Evolutionary conservation across 2,329 filamentous ascomycete species (phyloP), one percentile per base, ranked within the genome.

Genomic region (Diaporthe sp.): DNA sequence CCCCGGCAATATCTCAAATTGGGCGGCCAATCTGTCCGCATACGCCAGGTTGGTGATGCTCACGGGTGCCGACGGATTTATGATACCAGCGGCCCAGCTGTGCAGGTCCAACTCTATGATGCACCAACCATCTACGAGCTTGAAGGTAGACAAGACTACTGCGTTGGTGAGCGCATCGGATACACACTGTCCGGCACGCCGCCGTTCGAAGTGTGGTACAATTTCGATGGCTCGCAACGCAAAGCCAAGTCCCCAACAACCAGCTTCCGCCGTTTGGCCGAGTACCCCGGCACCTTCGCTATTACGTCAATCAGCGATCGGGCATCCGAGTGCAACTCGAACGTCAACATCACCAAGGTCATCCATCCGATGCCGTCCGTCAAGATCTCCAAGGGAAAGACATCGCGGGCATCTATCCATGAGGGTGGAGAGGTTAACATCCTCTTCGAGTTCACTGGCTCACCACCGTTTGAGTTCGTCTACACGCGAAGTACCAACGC

Each of bases 401-500:
- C 94, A 75, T 91, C 92, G 9, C 92, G 94, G 78, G 92, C 97
- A 47, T 97, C 98, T 81, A 99, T 99, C 77, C 97, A 98, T 82
- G 96, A 99, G 86, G 97, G 97, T 78, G 95, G 95, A 76, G 94
- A 97, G 82, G 95, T 97, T 0, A 95, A 98, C 81, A 95, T 99
- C 70, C 86, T 95, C 10, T 98, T 99, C 79, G 94, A 98, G 80
- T 99, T 99, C 85, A 96, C 94, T 87, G 97, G 97, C 73, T 96
- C 94, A 8, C 95, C 97, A 76, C 97, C 97, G 1, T 99, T 99
- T 80, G 97, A 98, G 84, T 99, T 98, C 82, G 98, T 96, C 74
- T 98, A 97, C 83, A 98, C 95, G 28, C 90, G 97, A 76, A 97
- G 93, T 83, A 95, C 95, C 58, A 98, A 98, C 82, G 92, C 92